Conservation (phyloP, 495 filamentous ascomycete genomes). For the Aspergillus cavernicola region DNA sequence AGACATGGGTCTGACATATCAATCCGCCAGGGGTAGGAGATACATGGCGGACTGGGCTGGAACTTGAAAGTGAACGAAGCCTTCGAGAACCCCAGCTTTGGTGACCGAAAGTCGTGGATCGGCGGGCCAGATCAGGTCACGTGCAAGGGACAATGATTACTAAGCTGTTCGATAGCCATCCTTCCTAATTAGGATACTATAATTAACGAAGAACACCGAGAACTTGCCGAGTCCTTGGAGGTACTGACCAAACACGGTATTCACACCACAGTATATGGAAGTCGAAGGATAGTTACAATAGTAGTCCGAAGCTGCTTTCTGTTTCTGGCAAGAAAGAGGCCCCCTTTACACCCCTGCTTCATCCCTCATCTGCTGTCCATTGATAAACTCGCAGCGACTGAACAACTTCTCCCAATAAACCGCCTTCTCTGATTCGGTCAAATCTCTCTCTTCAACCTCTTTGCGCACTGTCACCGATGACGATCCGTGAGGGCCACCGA, state of each 20-base stretch:
- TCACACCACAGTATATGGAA: too few species aligned
- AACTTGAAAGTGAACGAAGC: background rate
- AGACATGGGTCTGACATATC: background rate
- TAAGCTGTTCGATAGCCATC: background rate
- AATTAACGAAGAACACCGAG: too few species aligned
- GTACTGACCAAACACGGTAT: background rate
- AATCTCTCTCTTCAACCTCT: background rate
- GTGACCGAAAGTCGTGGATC: background rate
- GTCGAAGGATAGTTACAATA: too few species aligned
- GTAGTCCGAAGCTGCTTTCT: too few species aligned
- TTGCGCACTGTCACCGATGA: background rate
- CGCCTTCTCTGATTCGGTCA: slow-evolving; percentile 7
- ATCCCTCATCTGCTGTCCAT: slow-evolving; percentile 10
- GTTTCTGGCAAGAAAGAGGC: background rate
- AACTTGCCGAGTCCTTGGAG: too few species aligned
- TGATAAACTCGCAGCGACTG: slow-evolving; percentile 17
- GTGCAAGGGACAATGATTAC: background rate
- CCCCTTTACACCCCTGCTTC: slow-evolving; percentile 13
- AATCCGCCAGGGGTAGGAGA: background rate
- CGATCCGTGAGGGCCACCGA: slow-evolving; percentile 5
- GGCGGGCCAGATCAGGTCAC: background rate
- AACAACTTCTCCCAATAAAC: slow-evolving; percentile 17
- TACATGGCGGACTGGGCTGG: background rate
- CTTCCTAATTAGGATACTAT: background rate
- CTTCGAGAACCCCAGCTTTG: background rate